Percentiles rank a stretch among this genome's conserved stretches.
Evolutionary conservation across 495 filamentous ascomycete genomes (phyloP).

Genomic region (Xylaria curta): DNA sequence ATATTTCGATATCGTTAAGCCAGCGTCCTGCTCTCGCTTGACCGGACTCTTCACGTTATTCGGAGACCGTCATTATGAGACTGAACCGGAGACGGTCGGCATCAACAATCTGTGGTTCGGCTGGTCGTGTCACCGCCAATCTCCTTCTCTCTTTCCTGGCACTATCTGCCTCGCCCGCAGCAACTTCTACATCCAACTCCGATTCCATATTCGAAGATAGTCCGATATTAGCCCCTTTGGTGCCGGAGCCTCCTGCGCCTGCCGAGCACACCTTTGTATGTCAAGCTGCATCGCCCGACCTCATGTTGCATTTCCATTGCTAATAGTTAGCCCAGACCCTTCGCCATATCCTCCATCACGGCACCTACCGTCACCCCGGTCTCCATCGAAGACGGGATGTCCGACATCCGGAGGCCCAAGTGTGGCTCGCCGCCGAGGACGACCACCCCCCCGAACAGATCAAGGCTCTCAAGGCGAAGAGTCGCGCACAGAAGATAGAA

Average conservation of each 20-base stretch:
- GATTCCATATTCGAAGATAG: conserved; percentile 43
- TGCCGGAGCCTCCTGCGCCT: conserved; percentile 47
- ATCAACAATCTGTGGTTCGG: conserved; percentile 49
- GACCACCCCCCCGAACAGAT: conserved; percentile 54
- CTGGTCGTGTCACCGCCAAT: conserved; percentile 64
- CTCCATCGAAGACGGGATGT: conserved; percentile 80
- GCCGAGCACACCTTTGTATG: conserved; percentile 60
- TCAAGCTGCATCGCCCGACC: conserved; percentile 9
- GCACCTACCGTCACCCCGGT: conserved; percentile 71
- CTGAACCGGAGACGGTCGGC: conserved; percentile 45
- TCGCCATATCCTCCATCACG: conserved; percentile 91
- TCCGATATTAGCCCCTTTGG: conserved; percentile 41
- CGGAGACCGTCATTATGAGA: conserved; percentile 47
- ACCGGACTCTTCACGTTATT: not conserved
- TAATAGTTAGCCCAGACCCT: conserved; percentile 62
- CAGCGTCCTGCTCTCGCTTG: conserved; percentile 23
- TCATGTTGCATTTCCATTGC: not conserved
- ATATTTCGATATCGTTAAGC: conserved; percentile 4
- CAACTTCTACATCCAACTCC: conserved; percentile 39
- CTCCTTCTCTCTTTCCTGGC: conserved; percentile 70
- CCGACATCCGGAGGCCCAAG: conserved; percentile 58
- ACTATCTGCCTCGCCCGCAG: conserved; percentile 50
- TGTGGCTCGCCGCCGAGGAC: conserved; percentile 72
- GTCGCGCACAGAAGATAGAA: conserved; percentile 70
- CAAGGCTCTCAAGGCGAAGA: conserved; percentile 60